Conservation (phyloP, 495 filamentous ascomycete genomes). For the Hypoxylon fragiforme region DNA sequence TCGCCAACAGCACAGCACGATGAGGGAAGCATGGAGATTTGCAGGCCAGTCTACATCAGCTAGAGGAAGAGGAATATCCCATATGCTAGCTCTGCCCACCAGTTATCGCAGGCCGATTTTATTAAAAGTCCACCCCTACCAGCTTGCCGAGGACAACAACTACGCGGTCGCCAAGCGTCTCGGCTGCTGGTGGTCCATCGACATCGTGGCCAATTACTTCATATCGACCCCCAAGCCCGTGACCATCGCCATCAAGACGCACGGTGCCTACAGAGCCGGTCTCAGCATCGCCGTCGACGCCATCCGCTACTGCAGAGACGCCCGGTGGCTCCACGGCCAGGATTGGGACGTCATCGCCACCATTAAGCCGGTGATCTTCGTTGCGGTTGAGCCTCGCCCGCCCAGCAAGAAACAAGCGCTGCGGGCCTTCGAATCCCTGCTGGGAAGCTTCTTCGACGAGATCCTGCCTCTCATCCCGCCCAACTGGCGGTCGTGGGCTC, state of each 20-base stretch:
- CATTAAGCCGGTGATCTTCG: conserved; percentile 1
- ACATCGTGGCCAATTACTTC: not conserved
- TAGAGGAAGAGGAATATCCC: no score
- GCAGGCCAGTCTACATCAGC: no score
- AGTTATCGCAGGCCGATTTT: no score
- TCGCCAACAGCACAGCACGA: no score
- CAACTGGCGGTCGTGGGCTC: conserved; percentile 2
- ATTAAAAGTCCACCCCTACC: no score
- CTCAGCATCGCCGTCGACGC: not conserved
- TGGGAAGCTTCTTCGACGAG: conserved; percentile 1
- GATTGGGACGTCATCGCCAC: not conserved
- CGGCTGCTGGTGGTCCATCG: not conserved
- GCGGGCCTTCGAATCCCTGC: no score
- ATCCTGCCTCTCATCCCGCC: not conserved
- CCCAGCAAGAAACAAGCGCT: no score
- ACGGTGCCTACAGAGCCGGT: not conserved
- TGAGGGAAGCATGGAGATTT: no score
- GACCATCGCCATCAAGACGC: not conserved
- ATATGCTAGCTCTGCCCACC: no score
- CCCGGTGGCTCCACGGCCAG: no score
- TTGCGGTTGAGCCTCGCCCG: not conserved
- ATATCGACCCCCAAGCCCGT: not conserved
- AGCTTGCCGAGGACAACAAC: no score
- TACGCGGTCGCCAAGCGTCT: not conserved
- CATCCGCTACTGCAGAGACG: not conserved